Percentiles rank a stretch among this genome's conserved stretches.
phyloP scores from a whole-genome alignment of 2,329 filamentous ascomycete species.

The Fusarium solani-melongenae region DNA sequence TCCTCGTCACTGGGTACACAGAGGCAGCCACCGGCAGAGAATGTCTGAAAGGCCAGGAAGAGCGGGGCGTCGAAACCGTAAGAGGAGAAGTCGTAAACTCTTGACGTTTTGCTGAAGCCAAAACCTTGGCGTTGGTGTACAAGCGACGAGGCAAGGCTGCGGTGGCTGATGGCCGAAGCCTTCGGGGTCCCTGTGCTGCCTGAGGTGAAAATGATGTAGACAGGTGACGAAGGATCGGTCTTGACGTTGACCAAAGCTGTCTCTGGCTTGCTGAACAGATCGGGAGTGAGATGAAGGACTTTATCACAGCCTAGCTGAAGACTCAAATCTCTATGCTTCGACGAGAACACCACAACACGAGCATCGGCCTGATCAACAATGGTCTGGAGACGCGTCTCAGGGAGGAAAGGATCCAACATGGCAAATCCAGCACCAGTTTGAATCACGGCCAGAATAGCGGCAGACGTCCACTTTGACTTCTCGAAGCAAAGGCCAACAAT shows the following conservation, averaged over 20 bases:
- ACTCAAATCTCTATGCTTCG: background rate
- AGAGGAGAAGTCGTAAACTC: conserved; percentile 41
- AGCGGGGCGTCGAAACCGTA: conserved; percentile 55
- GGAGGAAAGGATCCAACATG: conserved; percentile 52
- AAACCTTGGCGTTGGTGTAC: background rate
- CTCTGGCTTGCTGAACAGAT: background rate
- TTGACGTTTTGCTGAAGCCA: background rate
- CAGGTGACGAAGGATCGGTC: background rate
- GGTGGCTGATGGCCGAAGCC: conserved; percentile 53
- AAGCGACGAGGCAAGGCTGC: background rate
- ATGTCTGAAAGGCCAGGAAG: conserved; percentile 49
- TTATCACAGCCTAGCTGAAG: background rate
- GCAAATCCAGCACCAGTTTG: conserved; percentile 47
- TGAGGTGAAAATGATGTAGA: conserved; percentile 64
- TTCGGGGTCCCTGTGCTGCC: conserved; percentile 68
- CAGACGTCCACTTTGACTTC: conserved; percentile 21
- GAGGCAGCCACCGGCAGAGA: conserved; percentile 52
- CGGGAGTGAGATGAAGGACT: background rate
- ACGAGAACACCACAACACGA: background rate
- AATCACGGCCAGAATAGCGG: conserved; percentile 48
- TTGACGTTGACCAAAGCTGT: background rate
- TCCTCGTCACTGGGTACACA: conserved; percentile 54
- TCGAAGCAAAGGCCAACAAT: conserved; percentile 20
- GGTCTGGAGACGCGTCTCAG: conserved; percentile 36
- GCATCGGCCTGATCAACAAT: background rate